phyloP scores from a whole-genome alignment of 108 stramenopile genomes.

The Discostella stelligeroides region DNA sequence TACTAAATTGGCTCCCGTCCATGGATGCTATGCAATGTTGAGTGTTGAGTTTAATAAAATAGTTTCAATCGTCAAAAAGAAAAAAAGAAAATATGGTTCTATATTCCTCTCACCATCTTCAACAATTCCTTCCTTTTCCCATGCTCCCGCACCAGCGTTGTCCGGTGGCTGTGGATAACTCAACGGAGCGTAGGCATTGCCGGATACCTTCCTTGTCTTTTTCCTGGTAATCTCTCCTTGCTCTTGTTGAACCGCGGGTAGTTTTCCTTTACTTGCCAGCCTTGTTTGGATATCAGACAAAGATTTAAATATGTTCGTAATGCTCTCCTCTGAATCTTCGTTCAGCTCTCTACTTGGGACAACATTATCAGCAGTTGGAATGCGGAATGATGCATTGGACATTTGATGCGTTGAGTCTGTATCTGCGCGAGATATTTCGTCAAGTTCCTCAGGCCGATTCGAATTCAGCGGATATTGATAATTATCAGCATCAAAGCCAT shows the following conservation, averaged over 20 bases:
- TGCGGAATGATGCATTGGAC: conserved; percentile 21
- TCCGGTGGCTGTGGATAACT: conserved; percentile 1
- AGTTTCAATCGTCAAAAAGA: not conserved
- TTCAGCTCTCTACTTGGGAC: not conserved
- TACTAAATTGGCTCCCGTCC: conserved; percentile 37
- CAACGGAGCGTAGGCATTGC: not conserved
- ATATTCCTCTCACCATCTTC: conserved; percentile 28
- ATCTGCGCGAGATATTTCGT: conserved; percentile 13
- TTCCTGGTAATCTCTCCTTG: not conserved
- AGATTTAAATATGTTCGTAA: conserved; percentile 45
- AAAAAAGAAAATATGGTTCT: not conserved
- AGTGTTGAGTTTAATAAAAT: not conserved
- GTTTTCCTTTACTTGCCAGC: conserved; percentile 48
- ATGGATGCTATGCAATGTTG: conserved; percentile 3
- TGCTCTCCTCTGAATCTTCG: conserved; percentile 47
- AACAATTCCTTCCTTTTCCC: conserved; percentile 43
- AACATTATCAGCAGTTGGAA: not conserved
- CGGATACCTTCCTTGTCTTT: conserved; percentile 8
- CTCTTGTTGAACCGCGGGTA: not conserved
- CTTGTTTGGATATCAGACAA: conserved; percentile 49
- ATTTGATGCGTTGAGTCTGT: conserved; percentile 31
- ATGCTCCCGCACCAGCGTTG: conserved; percentile 4
- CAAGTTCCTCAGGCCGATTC: conserved; percentile 15
- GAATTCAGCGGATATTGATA: too few species aligned
- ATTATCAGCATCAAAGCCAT: conserved; percentile 8